Conservation (phyloP, 495 filamentous ascomycete species). For the Penicillium steckii region DNA sequence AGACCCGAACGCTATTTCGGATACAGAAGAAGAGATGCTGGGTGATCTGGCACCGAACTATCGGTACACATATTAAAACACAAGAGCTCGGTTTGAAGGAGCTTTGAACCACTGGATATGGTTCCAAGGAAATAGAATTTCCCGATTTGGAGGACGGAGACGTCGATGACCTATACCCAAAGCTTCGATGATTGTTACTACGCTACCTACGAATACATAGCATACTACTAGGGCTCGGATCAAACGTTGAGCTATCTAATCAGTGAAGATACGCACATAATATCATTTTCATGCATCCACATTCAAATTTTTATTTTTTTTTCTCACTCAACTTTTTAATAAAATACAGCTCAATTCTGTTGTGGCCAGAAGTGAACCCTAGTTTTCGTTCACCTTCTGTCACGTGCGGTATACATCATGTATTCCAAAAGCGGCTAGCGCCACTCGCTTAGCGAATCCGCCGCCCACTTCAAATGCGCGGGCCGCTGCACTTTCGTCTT, state of each 20-base stretch:
- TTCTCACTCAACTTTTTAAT: not conserved
- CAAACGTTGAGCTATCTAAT: not conserved
- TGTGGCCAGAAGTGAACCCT: constrained; percentile 12
- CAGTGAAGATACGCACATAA: not conserved
- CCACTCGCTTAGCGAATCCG: constrained; percentile 39
- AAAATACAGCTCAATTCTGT: not conserved
- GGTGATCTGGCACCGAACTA: constrained; percentile 44
- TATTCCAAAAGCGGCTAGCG: constrained; percentile 32
- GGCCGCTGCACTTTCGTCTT: constrained; percentile 36
- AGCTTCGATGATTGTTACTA: not conserved
- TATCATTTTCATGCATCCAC: constrained; percentile 1
- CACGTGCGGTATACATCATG: constrained; percentile 12
- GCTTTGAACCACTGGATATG: not conserved
- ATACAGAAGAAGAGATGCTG: constrained; percentile 32
- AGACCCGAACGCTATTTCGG: constrained; percentile 16
- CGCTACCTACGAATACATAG: not conserved
- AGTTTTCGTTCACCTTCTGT: constrained; percentile 13
- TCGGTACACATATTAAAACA: constrained; percentile 36
- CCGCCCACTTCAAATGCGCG: constrained; percentile 46
- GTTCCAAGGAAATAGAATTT: not conserved
- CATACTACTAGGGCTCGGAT: not conserved
- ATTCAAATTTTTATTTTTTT: not conserved
- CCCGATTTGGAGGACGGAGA: not conserved
- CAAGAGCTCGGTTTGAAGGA: not conserved
- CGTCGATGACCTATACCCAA: not conserved